These are phyloP conservation scores for Castanea crenata DNA, from an alignment of 306 rosid genomes.

Conservation along the genomic window DNA sequence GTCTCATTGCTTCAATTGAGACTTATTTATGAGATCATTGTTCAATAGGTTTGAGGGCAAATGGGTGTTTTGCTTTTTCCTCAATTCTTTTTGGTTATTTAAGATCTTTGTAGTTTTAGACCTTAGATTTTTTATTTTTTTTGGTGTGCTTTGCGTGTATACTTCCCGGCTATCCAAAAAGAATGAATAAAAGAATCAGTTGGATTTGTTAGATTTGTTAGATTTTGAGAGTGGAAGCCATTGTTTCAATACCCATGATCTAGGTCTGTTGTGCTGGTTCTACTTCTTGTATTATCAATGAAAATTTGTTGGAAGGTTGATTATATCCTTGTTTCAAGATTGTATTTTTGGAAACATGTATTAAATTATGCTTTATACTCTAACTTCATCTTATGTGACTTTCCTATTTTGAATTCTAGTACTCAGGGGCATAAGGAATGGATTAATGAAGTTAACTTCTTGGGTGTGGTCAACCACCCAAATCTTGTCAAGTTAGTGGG, in stretches of 20 bases:
- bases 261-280: not conserved
- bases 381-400: constrained; percentile 16
- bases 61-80: too few species aligned
- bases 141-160: too few species aligned
- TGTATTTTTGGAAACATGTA: not conserved
- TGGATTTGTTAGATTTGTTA: not conserved
- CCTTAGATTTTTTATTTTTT: too few species aligned
- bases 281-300: not conserved
- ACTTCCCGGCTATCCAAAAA: too few species aligned
- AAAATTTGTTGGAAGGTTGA: not conserved
- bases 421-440: constrained; percentile 96
- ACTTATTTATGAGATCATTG: too few species aligned
- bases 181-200: not conserved
- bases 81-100: too few species aligned
- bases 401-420: constrained; percentile 42
- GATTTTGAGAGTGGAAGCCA: not conserved
- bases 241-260: not conserved
- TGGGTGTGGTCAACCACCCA: constrained; percentile 90
- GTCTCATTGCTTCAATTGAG: too few species aligned
- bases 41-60: too few species aligned
- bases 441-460: constrained; percentile 87
- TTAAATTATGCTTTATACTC: not conserved
- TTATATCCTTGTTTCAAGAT: not conserved
- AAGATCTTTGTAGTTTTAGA: too few species aligned
- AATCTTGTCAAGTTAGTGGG: constrained; percentile 86